Base-by-base conservation (phyloP, 176 grass and related monocot genomes). In the Themeda triandra region DNA sequence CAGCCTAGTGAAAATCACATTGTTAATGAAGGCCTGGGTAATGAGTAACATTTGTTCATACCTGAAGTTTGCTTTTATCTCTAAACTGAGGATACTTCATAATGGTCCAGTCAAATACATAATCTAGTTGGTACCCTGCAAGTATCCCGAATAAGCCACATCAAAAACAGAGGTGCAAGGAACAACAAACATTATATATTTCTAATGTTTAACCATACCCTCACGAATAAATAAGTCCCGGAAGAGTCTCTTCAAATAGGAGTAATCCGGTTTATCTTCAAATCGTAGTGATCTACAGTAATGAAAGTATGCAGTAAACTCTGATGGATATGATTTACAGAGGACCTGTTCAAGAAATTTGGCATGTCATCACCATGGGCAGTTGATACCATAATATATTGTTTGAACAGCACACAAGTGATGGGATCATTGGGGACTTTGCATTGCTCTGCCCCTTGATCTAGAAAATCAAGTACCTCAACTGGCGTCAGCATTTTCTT, bases 181-280 rank as follows among this genome's bases (percentile, higher is more conserved):
- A 25, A 18, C 37, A 71, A 24, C 31, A 82, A n/a, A n/a, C n/a
- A 65, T 33, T n/a, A 27, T 63, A 41, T 36, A 71, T 58, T 11
- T 58, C 1, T 58, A 74, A 71, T 51, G 73, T 13, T 81, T 64
- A 63, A 69, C 30, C 71, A 82, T 76, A 97, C 94, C 94, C 83
- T 94, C 87, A 3, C 83, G 89, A 83, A 97, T 92, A 80, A 97
- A 94, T 75, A 97, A 80, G 79, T 97, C 92, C 5, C 92, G 86
- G 73, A 97, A 94, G 59, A 97, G 92, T 73, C 82, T 94, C 82
- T 94, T 97, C 58, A 94, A 69, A 88, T 90, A 97, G 32, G 90
- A 91, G 72, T 97, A 97, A 82, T 97, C 94, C 66, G 89, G 94
- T 41, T 92, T 97, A 88, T 97, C 94, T 94, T 97, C 94, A 79